Conservation (phyloP, 2,329 filamentous ascomycete species). For the Fusarium sp. region DNA sequence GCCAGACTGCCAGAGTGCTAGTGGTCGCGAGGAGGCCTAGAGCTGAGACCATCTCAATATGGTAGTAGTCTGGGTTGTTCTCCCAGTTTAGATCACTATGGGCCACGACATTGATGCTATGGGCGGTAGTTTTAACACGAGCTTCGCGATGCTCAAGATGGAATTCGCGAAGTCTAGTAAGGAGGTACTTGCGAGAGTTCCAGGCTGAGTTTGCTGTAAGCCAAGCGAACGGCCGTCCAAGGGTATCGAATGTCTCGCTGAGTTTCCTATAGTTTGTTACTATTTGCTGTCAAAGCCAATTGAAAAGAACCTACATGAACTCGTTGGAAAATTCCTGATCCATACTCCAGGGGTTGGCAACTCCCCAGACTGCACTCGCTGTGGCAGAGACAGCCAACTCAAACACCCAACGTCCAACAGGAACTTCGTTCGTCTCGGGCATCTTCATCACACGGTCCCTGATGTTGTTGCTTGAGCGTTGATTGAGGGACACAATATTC, state of each 20-base stretch:
- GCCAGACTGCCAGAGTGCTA: constrained; percentile 45
- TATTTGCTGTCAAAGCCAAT: rapidly evolving
- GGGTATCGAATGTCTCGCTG: constrained; percentile 44
- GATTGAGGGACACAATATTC: constrained; percentile 37
- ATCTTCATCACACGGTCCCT: constrained; percentile 34
- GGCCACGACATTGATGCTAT: constrained; percentile 45
- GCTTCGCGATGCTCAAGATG: constrained; percentile 39
- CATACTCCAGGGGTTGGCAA: constrained; percentile 44
- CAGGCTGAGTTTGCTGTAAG: constrained; percentile 42
- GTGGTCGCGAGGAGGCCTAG: constrained; percentile 45
- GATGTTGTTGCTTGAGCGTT: constrained; percentile 34
- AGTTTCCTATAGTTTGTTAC: constrained; percentile 38
- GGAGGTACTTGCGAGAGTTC: constrained; percentile 41
- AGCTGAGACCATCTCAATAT: constrained; percentile 46
- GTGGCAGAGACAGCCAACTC: constrained; percentile 44
- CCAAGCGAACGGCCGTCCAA: constrained; percentile 39
- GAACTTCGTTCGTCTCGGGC: constrained; percentile 27
- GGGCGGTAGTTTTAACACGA: constrained; percentile 39
- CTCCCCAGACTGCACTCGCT: constrained; percentile 46
- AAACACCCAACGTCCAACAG: constrained; percentile 44
- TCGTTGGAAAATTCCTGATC: constrained; percentile 44
- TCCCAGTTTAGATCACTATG: constrained; percentile 45
- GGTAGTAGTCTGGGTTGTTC: constrained; percentile 45
- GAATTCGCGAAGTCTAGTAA: constrained; percentile 38
- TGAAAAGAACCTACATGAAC: constrained; percentile 39